Conservation (phyloP, 2,329 filamentous ascomycete species). For the Rhynchosporium secalis region DNA sequence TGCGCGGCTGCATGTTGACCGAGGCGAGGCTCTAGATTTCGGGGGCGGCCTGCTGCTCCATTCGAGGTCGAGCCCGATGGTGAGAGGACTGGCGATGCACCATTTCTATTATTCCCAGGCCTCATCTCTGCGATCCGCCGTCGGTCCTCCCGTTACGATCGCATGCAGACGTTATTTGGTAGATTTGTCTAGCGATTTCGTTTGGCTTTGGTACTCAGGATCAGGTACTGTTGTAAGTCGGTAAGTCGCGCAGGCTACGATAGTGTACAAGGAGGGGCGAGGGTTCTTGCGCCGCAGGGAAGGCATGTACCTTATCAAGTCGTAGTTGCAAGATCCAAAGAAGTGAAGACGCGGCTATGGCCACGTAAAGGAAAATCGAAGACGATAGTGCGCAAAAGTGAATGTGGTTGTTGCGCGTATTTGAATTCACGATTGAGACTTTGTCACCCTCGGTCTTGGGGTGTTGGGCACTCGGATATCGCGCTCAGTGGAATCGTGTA, state of each 20-base stretch:
- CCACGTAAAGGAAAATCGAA: not conserved
- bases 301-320: constrained; percentile 15
- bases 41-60: not conserved
- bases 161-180: constrained; percentile 34
- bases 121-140: constrained; percentile 38
- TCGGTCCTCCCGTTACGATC: constrained; percentile 24
- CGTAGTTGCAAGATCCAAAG: not conserved
- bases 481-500: not conserved
- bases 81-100: constrained; percentile 6
- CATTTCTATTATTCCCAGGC: constrained; percentile 17
- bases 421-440: constrained; percentile 3
- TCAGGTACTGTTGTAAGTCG: not conserved
- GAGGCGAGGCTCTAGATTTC: constrained; percentile 26
- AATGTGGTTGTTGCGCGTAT: not conserved
- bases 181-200: constrained; percentile 21
- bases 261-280: constrained; percentile 17
- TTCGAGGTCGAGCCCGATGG: constrained; percentile 1
- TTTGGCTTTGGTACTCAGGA: constrained; percentile 14
- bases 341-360: not conserved
- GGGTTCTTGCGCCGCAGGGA: constrained; percentile 1
- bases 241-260: constrained; percentile 17
- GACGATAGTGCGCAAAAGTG: not conserved
- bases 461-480: not conserved
- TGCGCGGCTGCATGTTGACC: constrained; percentile 5
- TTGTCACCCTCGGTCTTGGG: not conserved